These are phyloP conservation scores for Sanghuangporus baumii DNA, from an alignment of 1,284 basidiomycete genomes.

Conservation along the genomic window DNA sequence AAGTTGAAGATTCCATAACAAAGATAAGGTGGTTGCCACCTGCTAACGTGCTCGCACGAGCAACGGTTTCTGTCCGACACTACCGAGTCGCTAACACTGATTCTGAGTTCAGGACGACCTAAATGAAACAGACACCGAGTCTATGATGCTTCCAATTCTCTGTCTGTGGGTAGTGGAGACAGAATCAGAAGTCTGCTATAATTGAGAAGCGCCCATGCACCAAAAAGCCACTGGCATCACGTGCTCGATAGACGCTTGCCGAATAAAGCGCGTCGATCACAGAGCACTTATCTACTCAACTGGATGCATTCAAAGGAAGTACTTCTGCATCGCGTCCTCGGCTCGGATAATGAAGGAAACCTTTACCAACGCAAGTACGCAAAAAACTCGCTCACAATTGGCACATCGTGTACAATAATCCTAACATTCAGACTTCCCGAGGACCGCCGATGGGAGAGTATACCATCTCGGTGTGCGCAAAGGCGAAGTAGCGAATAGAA, in stretches of 20 bases:
- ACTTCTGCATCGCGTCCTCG: background rate
- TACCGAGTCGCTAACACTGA: background rate
- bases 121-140: background rate
- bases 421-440: slow-evolving; percentile 57
- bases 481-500: slow-evolving; percentile 78
- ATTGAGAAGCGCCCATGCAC: background rate
- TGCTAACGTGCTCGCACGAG: background rate
- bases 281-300: background rate
- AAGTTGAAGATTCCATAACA: background rate
- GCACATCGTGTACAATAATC: background rate
- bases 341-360: slow-evolving; percentile 45
- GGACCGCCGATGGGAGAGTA: slow-evolving; percentile 62
- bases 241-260: too few species aligned
- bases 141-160: background rate
- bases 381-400: slow-evolving; percentile 1
- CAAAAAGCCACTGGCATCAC: too few species aligned
- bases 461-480: slow-evolving; percentile 72
- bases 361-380: slow-evolving; percentile 57
- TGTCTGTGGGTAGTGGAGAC: background rate
- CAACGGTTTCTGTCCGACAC: slow-evolving; percentile 9
- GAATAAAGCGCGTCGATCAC: background rate
- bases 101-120: background rate
- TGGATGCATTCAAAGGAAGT: background rate
- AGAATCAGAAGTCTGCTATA: background rate
- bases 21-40: background rate